A percentile compares a stretch with the other conserved stretches of the same genome.
phyloP scores from a whole-genome alignment of 345 rosid species.

The Gossypium anomalum region DNA sequence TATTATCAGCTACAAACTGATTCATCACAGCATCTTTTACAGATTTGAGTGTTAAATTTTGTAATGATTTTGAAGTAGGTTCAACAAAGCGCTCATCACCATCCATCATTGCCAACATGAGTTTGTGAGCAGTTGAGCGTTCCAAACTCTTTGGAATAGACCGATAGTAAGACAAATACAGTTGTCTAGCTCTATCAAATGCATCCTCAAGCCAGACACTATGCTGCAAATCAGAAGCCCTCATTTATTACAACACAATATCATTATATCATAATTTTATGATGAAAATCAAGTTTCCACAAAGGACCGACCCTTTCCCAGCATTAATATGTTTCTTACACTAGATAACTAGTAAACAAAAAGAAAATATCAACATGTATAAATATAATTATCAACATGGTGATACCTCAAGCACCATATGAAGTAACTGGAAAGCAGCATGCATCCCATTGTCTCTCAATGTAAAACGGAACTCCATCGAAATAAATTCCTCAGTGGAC shows the following conservation, averaged over 20 bases:
- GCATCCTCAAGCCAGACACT: slow-evolving; percentile 99
- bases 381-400: slow-evolving; percentile 5
- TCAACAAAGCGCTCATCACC: slow-evolving; percentile 97
- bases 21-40: slow-evolving; percentile 94
- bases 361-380: slow-evolving; percentile 7
- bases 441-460: slow-evolving; percentile 95
- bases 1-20: slow-evolving; percentile 87
- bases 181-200: slow-evolving; percentile 93
- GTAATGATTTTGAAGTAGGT: slow-evolving; percentile 82
- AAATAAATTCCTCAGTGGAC: slow-evolving; percentile 95
- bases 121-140: slow-evolving; percentile 98
- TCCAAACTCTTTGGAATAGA: slow-evolving; percentile 99
- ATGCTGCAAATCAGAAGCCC: slow-evolving; percentile 61
- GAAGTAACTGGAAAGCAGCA: slow-evolving; percentile 98
- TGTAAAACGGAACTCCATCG: slow-evolving; percentile 98
- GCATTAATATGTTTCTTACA: background rate
- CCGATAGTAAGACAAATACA: slow-evolving; percentile 86
- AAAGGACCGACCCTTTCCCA: background rate
- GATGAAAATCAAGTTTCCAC: background rate
- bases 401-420: slow-evolving; percentile 98
- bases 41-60: slow-evolving; percentile 60
- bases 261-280: slow-evolving; percentile 1
- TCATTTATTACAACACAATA: slow-evolving; percentile 9
- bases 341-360: background rate
- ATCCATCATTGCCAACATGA: slow-evolving; percentile 94